A percentile compares a stretch with the other conserved stretches of the same genome.
Conservation (phyloP, 140 eudicot species). For the Flaveria floridana region DNA sequence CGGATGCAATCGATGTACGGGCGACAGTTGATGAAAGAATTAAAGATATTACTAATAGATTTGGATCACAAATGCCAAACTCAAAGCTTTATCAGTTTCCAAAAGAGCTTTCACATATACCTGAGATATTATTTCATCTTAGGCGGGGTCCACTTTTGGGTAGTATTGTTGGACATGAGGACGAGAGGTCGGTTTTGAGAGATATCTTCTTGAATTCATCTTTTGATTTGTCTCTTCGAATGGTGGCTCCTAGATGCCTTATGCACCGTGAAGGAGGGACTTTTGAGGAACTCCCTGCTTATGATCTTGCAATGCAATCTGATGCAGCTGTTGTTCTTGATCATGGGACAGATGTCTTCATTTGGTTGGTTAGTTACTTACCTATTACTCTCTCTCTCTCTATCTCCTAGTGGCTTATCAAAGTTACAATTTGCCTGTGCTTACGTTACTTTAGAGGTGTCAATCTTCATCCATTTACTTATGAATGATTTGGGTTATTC, state of each 20-base stretch:
- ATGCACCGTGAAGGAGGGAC: slow-evolving; percentile 98
- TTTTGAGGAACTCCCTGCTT: slow-evolving; percentile 98
- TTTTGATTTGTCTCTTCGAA: slow-evolving; percentile 89
- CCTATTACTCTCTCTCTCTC: background rate
- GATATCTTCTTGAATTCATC: slow-evolving; percentile 74
- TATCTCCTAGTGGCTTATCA: background rate
- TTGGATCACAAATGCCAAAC: slow-evolving; percentile 81
- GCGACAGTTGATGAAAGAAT: slow-evolving; percentile 78
- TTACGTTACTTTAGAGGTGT: too few species aligned
- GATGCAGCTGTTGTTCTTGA: slow-evolving; percentile 98
- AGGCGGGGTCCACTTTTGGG: slow-evolving; percentile 93
- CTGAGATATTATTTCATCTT: slow-evolving; percentile 84
- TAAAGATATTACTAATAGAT: slow-evolving; percentile 61
- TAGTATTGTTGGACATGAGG: slow-evolving; percentile 88
- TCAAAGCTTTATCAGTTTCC: slow-evolving; percentile 88
- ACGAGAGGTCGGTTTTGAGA: slow-evolving; percentile 87
- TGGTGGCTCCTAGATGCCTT: slow-evolving; percentile 94
- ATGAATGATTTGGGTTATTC: background rate
- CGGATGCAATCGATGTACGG: slow-evolving; percentile 63
- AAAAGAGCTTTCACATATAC: slow-evolving; percentile 68
- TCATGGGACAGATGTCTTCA: slow-evolving; percentile 95
- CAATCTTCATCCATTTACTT: background rate
- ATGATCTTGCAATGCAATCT: slow-evolving; percentile 97
- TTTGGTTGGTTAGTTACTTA: slow-evolving; percentile 75
- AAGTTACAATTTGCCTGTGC: background rate